Evolutionary conservation across 2,329 filamentous ascomycete genomes (phyloP).

Genomic region (Fragosphaeria purpurea): DNA sequence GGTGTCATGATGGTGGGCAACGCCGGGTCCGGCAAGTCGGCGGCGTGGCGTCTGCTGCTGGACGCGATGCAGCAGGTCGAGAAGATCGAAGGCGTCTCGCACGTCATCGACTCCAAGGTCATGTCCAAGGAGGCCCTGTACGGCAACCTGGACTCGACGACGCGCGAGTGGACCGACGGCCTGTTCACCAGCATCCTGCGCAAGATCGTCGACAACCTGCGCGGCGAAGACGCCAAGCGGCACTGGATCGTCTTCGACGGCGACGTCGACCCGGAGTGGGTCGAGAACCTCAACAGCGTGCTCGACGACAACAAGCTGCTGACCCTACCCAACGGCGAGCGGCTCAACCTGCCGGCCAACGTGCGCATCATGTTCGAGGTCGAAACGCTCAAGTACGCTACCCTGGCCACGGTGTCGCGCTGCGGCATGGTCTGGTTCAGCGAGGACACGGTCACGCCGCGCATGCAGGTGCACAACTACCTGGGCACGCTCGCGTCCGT

Average conservation of each 20-base stretch:
- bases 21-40: slow-evolving; percentile 94
- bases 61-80: slow-evolving; percentile 88
- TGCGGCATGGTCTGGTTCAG: slow-evolving; percentile 99
- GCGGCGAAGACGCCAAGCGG: slow-evolving; percentile 90
- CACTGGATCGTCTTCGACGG: slow-evolving; percentile 99
- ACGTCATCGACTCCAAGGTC: slow-evolving; percentile 98
- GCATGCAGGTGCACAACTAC: slow-evolving; percentile 90
- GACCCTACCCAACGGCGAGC: slow-evolving; percentile 94
- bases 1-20: slow-evolving; percentile 99
- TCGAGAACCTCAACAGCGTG: slow-evolving; percentile 99
- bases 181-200: slow-evolving; percentile 95
- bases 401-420: slow-evolving; percentile 94
- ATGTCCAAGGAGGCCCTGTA: slow-evolving; percentile 99
- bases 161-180: slow-evolving; percentile 96
- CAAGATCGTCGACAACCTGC: slow-evolving; percentile 97
- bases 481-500: slow-evolving; percentile 71
- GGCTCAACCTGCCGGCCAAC: slow-evolving; percentile 85
- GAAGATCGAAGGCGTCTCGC: slow-evolving; percentile 83
- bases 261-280: slow-evolving; percentile 98
- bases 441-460: slow-evolving; percentile 86
- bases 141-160: slow-evolving; percentile 90
- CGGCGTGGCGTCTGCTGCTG: slow-evolving; percentile 85
- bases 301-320: slow-evolving; percentile 98
- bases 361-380: slow-evolving; percentile 99
- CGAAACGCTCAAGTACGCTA: slow-evolving; percentile 94